Evolutionary conservation across 768 basidiomycete genomes (phyloP).

Genomic region (Clitopilus hobsonii): DNA sequence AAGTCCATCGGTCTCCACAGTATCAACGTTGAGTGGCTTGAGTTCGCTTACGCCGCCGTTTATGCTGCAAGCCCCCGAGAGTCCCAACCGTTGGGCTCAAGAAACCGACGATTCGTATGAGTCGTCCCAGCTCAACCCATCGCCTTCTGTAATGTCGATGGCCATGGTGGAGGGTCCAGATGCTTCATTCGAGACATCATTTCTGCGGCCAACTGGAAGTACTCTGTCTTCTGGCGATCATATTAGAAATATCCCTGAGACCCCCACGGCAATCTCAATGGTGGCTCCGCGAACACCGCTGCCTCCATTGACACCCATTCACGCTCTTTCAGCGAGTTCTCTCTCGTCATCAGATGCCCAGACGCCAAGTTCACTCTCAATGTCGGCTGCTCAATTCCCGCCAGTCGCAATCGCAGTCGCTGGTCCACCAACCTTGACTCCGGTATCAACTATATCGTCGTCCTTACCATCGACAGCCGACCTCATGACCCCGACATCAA

Average conservation of each 20-base stretch:
- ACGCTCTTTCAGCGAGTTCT: conserved; percentile 27
- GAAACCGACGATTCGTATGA: conserved; percentile 72
- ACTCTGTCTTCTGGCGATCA: conserved; percentile 37
- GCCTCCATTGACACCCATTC: conserved; percentile 34
- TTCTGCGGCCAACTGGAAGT: conserved; percentile 59
- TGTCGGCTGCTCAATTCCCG: conserved; percentile 2
- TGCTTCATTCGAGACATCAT: conserved; percentile 68
- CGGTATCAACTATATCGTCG: conserved; percentile 9
- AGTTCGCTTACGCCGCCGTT: conserved; percentile 37
- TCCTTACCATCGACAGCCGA: conserved; percentile 8
- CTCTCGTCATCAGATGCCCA: conserved; percentile 22
- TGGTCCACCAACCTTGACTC: conserved; percentile 3
- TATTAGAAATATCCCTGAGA: conserved; percentile 41
- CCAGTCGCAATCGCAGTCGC: background rate
- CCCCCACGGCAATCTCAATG: conserved; percentile 24
- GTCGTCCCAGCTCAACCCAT: conserved; percentile 69
- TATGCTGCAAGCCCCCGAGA: conserved; percentile 30
- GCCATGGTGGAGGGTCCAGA: conserved; percentile 59
- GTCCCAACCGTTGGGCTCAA: conserved; percentile 47
- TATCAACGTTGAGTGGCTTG: conserved; percentile 35
- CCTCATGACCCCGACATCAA: background rate
- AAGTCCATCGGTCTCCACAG: conserved; percentile 16
- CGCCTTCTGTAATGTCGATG: conserved; percentile 53
- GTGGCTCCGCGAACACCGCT: conserved; percentile 26
- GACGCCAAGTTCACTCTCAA: conserved; percentile 27